A percentile compares a stretch with the other conserved stretches of the same genome.
These are phyloP conservation scores for Penicillium sp. DNA, from an alignment of 2,329 filamentous ascomycete species.

Conservation along the genomic window DNA sequence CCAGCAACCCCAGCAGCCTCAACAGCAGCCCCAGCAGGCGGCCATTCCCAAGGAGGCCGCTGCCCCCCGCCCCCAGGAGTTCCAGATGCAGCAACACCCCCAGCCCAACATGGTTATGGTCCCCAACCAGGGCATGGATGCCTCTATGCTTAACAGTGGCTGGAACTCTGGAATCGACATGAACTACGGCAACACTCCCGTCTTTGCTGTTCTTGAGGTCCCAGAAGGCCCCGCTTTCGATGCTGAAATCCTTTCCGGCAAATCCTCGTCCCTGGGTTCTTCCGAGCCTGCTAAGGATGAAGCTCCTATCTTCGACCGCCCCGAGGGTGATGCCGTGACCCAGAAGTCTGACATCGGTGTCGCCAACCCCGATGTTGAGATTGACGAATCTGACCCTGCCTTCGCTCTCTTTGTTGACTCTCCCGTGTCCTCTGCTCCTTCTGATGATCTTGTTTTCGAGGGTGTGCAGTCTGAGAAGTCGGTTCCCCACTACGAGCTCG, in stretches of 20 bases:
- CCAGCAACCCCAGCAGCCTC: slow-evolving; percentile 43
- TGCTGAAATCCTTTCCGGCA: slow-evolving; percentile 67
- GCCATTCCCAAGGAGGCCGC: slow-evolving; percentile 67
- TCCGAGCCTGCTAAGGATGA: slow-evolving; percentile 52
- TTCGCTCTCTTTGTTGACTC: slow-evolving; percentile 53
- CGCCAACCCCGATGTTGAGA: slow-evolving; percentile 45
- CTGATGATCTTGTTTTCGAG: slow-evolving; percentile 41
- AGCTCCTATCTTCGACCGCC: slow-evolving; percentile 48
- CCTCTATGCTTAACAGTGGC: slow-evolving; percentile 60
- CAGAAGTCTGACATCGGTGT: slow-evolving; percentile 20
- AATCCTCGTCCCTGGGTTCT: slow-evolving; percentile 57
- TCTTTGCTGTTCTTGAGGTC: slow-evolving; percentile 70
- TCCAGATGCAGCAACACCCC: slow-evolving; percentile 61
- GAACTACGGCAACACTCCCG: slow-evolving; percentile 44
- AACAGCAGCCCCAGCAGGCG: slow-evolving; percentile 44
- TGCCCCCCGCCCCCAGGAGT: slow-evolving; percentile 56
- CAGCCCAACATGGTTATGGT: slow-evolving; percentile 77
- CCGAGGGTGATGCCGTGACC: slow-evolving; percentile 17
- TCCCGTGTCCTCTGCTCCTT: slow-evolving; percentile 37
- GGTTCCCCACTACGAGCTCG: slow-evolving; percentile 62
- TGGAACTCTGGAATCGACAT: slow-evolving; percentile 50
- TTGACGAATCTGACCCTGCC: slow-evolving; percentile 56
- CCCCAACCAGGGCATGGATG: slow-evolving; percentile 74
- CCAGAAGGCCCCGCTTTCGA: slow-evolving; percentile 65
- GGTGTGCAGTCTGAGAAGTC: slow-evolving; percentile 65